These are phyloP conservation scores for Entomortierella parvispora DNA, from an alignment of 192 early-diverging fungal genomes.

Conservation along the genomic window DNA sequence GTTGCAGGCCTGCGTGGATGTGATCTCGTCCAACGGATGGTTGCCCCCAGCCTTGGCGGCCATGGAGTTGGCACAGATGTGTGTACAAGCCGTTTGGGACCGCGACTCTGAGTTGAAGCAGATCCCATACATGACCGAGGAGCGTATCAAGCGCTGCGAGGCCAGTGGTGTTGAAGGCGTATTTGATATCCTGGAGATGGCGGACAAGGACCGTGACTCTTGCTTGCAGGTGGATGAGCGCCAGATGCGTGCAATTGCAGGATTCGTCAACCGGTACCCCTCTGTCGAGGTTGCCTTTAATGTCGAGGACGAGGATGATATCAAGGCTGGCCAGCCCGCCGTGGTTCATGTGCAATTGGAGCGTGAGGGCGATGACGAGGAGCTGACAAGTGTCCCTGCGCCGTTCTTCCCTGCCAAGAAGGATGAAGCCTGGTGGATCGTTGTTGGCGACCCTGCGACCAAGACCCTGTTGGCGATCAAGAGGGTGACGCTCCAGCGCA, in stretches of 20 bases:
- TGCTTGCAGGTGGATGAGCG: conserved; percentile 70
- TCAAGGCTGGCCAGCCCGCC: conserved; percentile 73
- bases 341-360: conserved; percentile 77
- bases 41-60: conserved; percentile 86
- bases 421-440: conserved; percentile 98
- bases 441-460: conserved; percentile 81
- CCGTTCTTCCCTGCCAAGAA: conserved; percentile 92
- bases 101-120: conserved; percentile 91
- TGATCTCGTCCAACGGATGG: conserved; percentile 93
- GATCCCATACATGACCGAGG: conserved; percentile 84
- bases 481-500: conserved; percentile 75
- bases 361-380: conserved; percentile 84
- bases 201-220: conserved; percentile 81
- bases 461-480: conserved; percentile 92
- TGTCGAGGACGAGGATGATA: conserved; percentile 69
- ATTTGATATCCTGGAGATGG: conserved; percentile 95
- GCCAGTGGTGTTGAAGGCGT: conserved; percentile 81
- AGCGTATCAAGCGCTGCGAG: conserved; percentile 78
- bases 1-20: conserved; percentile 94
- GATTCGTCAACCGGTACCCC: conserved; percentile 93
- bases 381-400: conserved; percentile 86
- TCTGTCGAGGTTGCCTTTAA: conserved; percentile 86
- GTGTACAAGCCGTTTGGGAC: conserved; percentile 97
- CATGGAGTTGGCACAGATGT: conserved; percentile 99
- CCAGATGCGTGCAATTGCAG: conserved; percentile 84